A percentile compares a stretch with the other conserved stretches of the same genome.
phyloP scores from a whole-genome alignment of 306 rosid species.

The Oemleria cerasiformis region DNA sequence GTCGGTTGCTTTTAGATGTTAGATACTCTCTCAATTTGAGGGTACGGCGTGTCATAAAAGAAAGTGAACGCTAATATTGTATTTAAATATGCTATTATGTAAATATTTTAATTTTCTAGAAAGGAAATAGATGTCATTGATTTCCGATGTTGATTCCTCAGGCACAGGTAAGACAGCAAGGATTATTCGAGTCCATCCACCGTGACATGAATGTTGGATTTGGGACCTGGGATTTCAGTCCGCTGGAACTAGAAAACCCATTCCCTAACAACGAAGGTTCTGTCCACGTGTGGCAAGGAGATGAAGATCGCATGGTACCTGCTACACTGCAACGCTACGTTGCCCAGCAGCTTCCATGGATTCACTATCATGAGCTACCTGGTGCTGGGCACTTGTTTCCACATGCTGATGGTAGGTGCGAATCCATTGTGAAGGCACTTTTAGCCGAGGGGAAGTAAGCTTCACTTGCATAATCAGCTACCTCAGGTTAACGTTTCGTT shows the following conservation, averaged over 20 bases:
- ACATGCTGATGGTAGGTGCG: slow-evolving; percentile 42
- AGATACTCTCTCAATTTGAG: background rate
- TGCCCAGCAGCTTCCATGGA: slow-evolving; percentile 69
- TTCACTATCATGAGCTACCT: slow-evolving; percentile 71
- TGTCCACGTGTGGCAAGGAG: slow-evolving; percentile 91
- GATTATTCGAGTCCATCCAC: slow-evolving; percentile 53
- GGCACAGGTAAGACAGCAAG: slow-evolving; percentile 66
- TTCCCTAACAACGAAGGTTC: slow-evolving; percentile 65
- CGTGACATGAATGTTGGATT: slow-evolving; percentile 63
- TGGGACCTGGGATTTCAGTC: slow-evolving; percentile 82
- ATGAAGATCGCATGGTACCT: slow-evolving; percentile 60
- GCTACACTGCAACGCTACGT: slow-evolving; percentile 54
- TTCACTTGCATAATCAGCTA: slow-evolving; percentile 6
- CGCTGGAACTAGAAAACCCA: slow-evolving; percentile 69
- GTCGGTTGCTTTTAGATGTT: background rate
- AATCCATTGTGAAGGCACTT: slow-evolving; percentile 50
- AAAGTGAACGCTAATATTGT: background rate
- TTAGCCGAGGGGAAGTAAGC: slow-evolving; percentile 34
- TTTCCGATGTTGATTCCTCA: slow-evolving; percentile 32
- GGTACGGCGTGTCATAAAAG: background rate
- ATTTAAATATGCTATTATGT: background rate
- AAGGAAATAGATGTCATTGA: background rate
- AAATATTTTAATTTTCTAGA: background rate
- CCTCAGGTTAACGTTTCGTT: slow-evolving; percentile 13
- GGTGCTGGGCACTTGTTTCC: slow-evolving; percentile 75